Conservation (phyloP, 2,329 filamentous ascomycete species). For the Fusarium praegraminearum region DNA sequence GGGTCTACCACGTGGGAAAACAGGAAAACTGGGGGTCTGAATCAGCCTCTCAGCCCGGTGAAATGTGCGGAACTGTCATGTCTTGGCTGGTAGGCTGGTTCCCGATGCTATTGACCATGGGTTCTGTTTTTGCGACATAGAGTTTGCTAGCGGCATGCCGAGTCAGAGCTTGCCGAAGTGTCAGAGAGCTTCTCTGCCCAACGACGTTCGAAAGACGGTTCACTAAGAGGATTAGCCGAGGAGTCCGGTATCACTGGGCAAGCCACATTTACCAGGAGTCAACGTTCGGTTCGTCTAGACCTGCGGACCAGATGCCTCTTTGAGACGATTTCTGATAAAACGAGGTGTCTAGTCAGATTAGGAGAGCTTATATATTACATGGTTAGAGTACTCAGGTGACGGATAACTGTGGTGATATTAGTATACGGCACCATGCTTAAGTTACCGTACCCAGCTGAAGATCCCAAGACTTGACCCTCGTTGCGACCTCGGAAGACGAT, state of each 20-base stretch:
- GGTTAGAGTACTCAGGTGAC: neutral
- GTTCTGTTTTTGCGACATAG: neutral
- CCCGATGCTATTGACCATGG: neutral
- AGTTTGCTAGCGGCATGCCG: slow-evolving; percentile 8
- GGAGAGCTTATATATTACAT: neutral
- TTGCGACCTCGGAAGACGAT: neutral
- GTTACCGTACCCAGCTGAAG: neutral
- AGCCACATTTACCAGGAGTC: slow-evolving; percentile 11
- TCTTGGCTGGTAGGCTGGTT: neutral
- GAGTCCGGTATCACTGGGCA: neutral
- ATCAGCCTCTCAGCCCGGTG: slow-evolving; percentile 4
- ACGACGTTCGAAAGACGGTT: neutral
- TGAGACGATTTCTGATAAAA: neutral
- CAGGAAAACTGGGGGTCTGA: neutral
- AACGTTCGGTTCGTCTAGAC: neutral
- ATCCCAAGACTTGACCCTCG: neutral
- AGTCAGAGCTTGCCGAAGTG: neutral
- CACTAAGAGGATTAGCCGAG: slow-evolving; percentile 2
- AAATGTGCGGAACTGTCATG: neutral
- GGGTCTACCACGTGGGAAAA: slow-evolving; percentile 4
- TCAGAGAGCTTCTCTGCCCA: neutral
- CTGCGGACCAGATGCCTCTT: slow-evolving; percentile 19
- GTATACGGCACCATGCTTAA: neutral
- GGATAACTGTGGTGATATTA: neutral
- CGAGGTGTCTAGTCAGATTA: neutral